These are phyloP conservation scores for Fragilaria crotonensis DNA, from an alignment of 108 stramenopile species.

Conservation along the genomic window DNA sequence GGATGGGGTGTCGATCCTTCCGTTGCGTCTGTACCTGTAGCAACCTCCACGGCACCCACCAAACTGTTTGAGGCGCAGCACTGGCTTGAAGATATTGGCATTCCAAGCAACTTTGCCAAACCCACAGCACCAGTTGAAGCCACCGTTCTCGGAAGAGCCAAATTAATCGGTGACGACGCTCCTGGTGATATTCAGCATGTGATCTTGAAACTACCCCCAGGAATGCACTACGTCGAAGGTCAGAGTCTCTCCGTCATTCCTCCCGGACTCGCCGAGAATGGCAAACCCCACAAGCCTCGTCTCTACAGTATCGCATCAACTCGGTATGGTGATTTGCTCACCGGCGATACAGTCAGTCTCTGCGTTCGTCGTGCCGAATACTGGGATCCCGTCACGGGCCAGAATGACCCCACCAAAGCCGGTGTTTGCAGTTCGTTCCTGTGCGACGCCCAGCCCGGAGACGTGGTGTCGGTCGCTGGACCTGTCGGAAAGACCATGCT, in stretches of 20 bases:
- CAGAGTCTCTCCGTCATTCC: constrained; percentile 80
- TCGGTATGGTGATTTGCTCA: constrained; percentile 75
- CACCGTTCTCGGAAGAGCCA: constrained; percentile 59
- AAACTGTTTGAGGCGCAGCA: constrained; percentile 27
- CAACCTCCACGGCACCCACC: background rate
- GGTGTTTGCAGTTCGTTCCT: constrained; percentile 79
- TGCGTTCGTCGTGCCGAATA: constrained; percentile 86
- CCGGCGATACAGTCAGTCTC: constrained; percentile 68
- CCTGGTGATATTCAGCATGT: constrained; percentile 86
- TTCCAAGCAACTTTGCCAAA: constrained; percentile 67
- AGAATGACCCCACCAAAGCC: constrained; percentile 49
- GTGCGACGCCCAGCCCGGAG: constrained; percentile 56
- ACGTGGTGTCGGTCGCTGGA: constrained; percentile 58
- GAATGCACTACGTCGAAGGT: constrained; percentile 84
- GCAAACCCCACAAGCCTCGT: constrained; percentile 66
- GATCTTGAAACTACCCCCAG: constrained; percentile 53
- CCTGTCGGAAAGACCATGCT: constrained; percentile 87
- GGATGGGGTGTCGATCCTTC: background rate
- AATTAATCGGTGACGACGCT: constrained; percentile 60
- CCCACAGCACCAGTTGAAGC: constrained; percentile 56
- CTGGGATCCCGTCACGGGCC: constrained; percentile 53
- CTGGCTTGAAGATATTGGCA: constrained; percentile 75
- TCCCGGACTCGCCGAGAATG: constrained; percentile 48
- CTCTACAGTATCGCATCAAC: constrained; percentile 84
- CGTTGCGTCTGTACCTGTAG: background rate